Percentiles rank a stretch among this genome's conserved stretches.
Conservation (phyloP, 2,329 filamentous ascomycete genomes). For the Cladosporium cucumerinum region DNA sequence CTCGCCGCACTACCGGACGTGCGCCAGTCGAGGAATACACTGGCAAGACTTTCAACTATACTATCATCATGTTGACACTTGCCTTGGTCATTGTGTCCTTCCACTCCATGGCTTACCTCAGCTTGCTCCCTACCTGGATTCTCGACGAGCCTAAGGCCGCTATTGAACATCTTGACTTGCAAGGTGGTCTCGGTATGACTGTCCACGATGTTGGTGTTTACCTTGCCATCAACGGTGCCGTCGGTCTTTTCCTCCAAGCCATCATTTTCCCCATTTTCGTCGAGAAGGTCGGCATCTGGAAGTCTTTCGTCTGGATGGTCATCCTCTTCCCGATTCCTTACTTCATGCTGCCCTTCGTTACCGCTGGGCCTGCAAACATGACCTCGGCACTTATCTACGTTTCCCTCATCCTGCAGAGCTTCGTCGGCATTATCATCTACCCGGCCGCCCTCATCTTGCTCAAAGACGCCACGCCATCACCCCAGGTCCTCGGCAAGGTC, state of each 20-base stretch:
- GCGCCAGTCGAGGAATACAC: slow-evolving; percentile 29
- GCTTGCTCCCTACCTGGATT: slow-evolving; percentile 83
- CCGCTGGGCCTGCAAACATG: slow-evolving; percentile 50
- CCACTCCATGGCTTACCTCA: slow-evolving; percentile 89
- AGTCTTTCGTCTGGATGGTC: slow-evolving; percentile 60
- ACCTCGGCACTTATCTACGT: slow-evolving; percentile 59
- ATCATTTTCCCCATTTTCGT: slow-evolving; percentile 64
- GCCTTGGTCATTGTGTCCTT: slow-evolving; percentile 84
- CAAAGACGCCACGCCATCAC: slow-evolving; percentile 64
- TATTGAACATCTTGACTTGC: slow-evolving; percentile 31
- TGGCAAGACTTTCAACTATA: slow-evolving; percentile 54
- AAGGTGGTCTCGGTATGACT: slow-evolving; percentile 61
- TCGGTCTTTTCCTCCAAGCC: slow-evolving; percentile 68
- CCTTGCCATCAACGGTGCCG: slow-evolving; percentile 63
- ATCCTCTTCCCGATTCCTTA: slow-evolving; percentile 63
- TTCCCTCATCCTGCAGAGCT: slow-evolving; percentile 60
- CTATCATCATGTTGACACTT: slow-evolving; percentile 68
- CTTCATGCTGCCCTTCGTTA: slow-evolving; percentile 63
- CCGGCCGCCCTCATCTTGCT: slow-evolving; percentile 65
- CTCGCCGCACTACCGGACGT: slow-evolving; percentile 11
- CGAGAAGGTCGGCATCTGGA: slow-evolving; percentile 61
- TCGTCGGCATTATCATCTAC: slow-evolving; percentile 64
- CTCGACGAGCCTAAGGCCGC: slow-evolving; percentile 63
- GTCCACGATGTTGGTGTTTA: slow-evolving; percentile 64
- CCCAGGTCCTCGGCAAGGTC: slow-evolving; percentile 61